Base-by-base conservation (phyloP, 1,284 basidiomycete species). In the Apiotrichum siamense region DNA sequence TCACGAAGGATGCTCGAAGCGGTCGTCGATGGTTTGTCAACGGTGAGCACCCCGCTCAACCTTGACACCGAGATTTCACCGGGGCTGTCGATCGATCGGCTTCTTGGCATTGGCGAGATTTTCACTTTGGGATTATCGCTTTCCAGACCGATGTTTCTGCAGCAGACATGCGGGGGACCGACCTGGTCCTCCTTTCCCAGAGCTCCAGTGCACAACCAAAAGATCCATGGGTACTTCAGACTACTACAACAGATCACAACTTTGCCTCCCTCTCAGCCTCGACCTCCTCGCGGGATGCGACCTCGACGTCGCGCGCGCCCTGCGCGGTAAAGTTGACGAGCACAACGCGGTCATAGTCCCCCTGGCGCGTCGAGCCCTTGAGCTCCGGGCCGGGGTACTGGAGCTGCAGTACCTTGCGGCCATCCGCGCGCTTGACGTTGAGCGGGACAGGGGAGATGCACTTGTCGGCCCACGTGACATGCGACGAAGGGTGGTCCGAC, bases 311-410 rank as follows among this genome's bases (percentile, higher is more conserved):
- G 21, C 26, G 18, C n/a, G 50, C 44, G 25, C 45, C 45, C 32
- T 36, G 44, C 31, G 36, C 42, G 26, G 43, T 37, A 26, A 39
- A 37, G 31, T 47, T 50, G 44, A 52, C 48, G 11, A 56, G 26
- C 21, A 52, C 55, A 15, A 57, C 52, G 17, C 55, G 50, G 35
- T 57, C 55, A 3, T 32, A 50, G 44, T 52, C 51, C 11, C 55
- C 55, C 2, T 51, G 51, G 10, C 55, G 27, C 2, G 23, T 25
- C 7, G 33, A 26, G 17, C 49, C 48, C 17, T 38, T 42, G 10
- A 57, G 51, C 38, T 57, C 55, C 2, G 48, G 55, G 15, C 55
- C 55, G 3, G 55, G 48, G 4, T 37, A n/a, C 21, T 53, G 51
- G 45, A 52, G 44, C n/a, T 33, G 27, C 25, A 57, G 46, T 11